Conservation (phyloP, 2,329 filamentous ascomycete species). For the Emydomyces testavorans region DNA sequence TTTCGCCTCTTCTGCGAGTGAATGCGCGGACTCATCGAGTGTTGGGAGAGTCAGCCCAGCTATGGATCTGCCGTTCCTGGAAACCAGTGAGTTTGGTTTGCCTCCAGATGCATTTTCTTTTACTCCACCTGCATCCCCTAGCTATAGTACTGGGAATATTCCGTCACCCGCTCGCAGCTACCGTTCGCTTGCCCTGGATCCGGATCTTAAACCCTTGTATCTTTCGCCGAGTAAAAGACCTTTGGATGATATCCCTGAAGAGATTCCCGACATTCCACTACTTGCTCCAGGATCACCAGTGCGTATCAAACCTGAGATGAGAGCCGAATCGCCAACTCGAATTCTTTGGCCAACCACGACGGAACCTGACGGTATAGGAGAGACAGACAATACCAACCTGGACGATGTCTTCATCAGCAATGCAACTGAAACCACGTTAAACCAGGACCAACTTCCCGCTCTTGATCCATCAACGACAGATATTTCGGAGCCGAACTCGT, state of each 20-base stretch:
- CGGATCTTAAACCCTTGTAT: constrained; percentile 30
- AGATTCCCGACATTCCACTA: constrained; percentile 22
- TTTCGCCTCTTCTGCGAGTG: constrained; percentile 32
- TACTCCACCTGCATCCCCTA: constrained; percentile 39
- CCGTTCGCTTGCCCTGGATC: constrained; percentile 30
- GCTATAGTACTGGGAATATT: constrained; percentile 30
- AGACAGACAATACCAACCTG: constrained; percentile 29
- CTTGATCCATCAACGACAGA: constrained; percentile 24
- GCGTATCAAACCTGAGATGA: constrained; percentile 12
- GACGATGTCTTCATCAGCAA: constrained; percentile 32
- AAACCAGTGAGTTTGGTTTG: constrained; percentile 26
- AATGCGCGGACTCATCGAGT: constrained; percentile 32
- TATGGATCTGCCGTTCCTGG: constrained; percentile 25
- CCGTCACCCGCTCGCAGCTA: constrained; percentile 28
- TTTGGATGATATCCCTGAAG: constrained; percentile 25
- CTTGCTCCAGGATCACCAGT: constrained; percentile 16
- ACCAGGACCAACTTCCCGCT: constrained; percentile 24
- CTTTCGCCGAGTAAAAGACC: constrained; percentile 26
- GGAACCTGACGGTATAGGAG: constrained; percentile 27
- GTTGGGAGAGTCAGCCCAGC: constrained; percentile 27
- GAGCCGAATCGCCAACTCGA: constrained; percentile 19
- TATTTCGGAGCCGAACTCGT: constrained; percentile 28
- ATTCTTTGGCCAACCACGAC: constrained; percentile 30
- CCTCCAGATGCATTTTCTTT: constrained; percentile 35
- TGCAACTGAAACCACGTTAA: constrained; percentile 23